Percentiles rank a stretch among this genome's conserved stretches.
phyloP scores from a whole-genome alignment of 495 filamentous ascomycete species.

The Xanthoparmelia taractica region DNA sequence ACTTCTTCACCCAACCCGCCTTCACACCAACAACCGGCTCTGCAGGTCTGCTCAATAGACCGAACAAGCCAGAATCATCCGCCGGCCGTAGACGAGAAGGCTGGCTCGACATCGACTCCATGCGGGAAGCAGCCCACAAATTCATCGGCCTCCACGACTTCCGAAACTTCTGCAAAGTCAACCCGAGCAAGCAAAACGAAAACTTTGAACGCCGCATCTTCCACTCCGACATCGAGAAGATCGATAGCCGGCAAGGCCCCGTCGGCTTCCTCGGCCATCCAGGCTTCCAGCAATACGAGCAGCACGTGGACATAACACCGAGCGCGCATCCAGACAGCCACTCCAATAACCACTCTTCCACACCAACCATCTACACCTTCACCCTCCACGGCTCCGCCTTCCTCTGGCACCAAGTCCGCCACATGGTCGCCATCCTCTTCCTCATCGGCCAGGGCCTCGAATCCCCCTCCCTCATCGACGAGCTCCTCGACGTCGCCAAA shows the following conservation, averaged over 20 bases:
- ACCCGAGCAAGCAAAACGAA: conserved; percentile 73
- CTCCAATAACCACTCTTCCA: neutral
- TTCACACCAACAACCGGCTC: conserved; percentile 53
- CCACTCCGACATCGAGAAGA: conserved; percentile 64
- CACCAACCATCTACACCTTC: conserved; percentile 74
- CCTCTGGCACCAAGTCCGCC: conserved; percentile 94
- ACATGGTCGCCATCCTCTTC: conserved; percentile 83
- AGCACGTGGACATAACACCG: conserved; percentile 19
- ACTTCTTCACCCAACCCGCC: conserved; percentile 94
- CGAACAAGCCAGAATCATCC: neutral
- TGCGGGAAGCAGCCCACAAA: conserved; percentile 69
- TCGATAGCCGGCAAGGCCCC: conserved; percentile 40
- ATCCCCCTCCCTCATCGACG: conserved; percentile 56
- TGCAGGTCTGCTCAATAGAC: conserved; percentile 26
- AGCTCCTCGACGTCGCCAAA: conserved; percentile 62
- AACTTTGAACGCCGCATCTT: conserved; percentile 73
- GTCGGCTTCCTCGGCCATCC: conserved; percentile 12
- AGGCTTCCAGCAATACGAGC: conserved; percentile 18
- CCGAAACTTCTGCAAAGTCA: conserved; percentile 91
- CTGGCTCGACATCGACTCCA: conserved; percentile 73
- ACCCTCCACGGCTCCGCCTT: conserved; percentile 86
- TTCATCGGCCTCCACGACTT: conserved; percentile 88
- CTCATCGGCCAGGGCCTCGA: conserved; percentile 87
- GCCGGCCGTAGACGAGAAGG: conserved; percentile 38
- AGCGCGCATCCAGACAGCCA: neutral